Evolutionary conservation across 1,139 yeast genomes (phyloP).

Genomic region (Groenewaldozyma sp.): DNA sequence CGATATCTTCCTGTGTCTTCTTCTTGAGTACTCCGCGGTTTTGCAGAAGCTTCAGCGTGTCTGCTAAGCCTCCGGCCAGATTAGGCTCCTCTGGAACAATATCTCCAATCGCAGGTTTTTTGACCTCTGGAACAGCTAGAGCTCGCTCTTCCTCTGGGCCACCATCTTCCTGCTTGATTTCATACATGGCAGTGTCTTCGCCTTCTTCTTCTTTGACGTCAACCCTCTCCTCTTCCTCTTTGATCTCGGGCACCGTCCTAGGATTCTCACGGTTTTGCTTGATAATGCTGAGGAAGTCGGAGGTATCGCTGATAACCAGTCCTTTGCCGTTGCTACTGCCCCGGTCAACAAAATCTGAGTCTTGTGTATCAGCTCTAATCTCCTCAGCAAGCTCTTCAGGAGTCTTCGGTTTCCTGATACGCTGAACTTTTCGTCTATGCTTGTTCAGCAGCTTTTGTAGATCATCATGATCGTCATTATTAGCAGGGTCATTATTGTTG

Average conservation of each 20-base stretch:
- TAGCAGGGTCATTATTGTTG: conserved; percentile 14
- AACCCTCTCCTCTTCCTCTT: not conserved
- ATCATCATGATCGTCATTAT: conserved; percentile 39
- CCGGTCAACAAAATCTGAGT: conserved; percentile 8
- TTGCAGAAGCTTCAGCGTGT: conserved; percentile 46
- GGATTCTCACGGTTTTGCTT: conserved; percentile 9
- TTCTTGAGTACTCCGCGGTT: conserved; percentile 35
- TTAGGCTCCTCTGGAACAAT: conserved; percentile 24
- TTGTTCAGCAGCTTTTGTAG: conserved; percentile 36
- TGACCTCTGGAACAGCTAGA: too few species aligned
- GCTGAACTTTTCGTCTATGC: conserved; percentile 37
- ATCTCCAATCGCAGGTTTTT: conserved; percentile 6
- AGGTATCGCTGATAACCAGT: conserved; percentile 14
- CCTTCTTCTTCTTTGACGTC: conserved; percentile 1
- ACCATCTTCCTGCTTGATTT: not conserved
- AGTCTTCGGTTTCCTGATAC: conserved; percentile 15
- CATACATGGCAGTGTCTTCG: not conserved
- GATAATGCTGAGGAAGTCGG: conserved; percentile 16
- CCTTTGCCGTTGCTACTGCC: conserved; percentile 11
- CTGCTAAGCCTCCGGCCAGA: conserved; percentile 46
- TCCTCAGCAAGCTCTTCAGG: conserved; percentile 21
- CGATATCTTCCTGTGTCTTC: conserved; percentile 19
- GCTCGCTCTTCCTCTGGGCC: not conserved
- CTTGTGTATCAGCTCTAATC: conserved; percentile 11
- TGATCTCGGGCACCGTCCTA: too few species aligned